Evolutionary conservation across 129 eudicot species (phyloP), one percentile per base, ranked within the genome.

Genomic region (Tagetes erecta): DNA sequence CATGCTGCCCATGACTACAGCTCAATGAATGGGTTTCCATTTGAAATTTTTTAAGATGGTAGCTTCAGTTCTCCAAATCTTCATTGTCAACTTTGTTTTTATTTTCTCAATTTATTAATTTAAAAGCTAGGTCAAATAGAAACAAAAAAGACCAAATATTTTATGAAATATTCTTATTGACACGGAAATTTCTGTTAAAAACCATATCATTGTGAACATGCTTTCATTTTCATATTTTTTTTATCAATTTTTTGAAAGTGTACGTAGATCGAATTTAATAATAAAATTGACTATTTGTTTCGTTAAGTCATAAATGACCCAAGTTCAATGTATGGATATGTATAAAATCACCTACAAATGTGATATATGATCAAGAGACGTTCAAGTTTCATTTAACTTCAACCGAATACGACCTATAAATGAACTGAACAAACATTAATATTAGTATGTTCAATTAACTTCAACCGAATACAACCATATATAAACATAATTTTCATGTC

Each of bases 1-100:
- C 82, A 72, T 79, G 78, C 73, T 51, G 67, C 82, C 83, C 83
- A 79, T 79, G 64, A 79, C 83, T 72, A 53, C 83, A 79, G 83
- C 78, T 79, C 83, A 65, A 72, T 64, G 82, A 72, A 79, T 79
- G 83, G 78, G 83, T 64, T 64, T 34, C 68, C 83, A 72, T 72
- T 79, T 72, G 78, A 72, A 41, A 44, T 50, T 71, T 64, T 78
- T 67, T 30, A 78, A 71, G 58, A 52, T 42, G 65, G 78, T 73
- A 64, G 37, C 68, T 78, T 72, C 67, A 63, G 10, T 58, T 76
- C 59, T 76, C 73, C 67, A 58, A 60, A 41, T 62, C 27, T 63
- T 78, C 44, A 72, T 64, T 72, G 78, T 79, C 83, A 72, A 79
- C 83, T 65, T 64, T 68, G 33, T 66, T 64, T 63, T 36, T 63